Evolutionary conservation across 2,329 filamentous ascomycete species (phyloP), one percentile per base, ranked within the genome.

Genomic region (Hypoxylon sp.): DNA sequence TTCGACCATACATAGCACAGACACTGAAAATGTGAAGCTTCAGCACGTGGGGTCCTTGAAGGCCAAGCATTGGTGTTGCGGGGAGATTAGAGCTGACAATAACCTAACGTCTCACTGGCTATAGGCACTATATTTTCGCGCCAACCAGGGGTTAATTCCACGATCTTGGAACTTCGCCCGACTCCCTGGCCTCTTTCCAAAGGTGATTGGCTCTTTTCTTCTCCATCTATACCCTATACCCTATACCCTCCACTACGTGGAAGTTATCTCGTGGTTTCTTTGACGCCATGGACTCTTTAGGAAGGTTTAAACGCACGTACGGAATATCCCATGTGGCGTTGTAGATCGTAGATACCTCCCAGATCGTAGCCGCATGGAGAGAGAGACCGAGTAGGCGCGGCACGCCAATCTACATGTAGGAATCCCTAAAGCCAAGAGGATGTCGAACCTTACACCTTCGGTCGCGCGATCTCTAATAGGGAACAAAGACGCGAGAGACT

Each of bases 1-100:
- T n/a, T n/a, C n/a, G n/a, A n/a, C n/a, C n/a, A n/a, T n/a, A n/a
- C n/a, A n/a, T n/a, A n/a, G n/a, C n/a, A n/a, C n/a, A n/a, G n/a
- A n/a, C n/a, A n/a, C n/a, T n/a, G n/a, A n/a, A n/a, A n/a, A n/a
- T n/a, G n/a, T n/a, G n/a, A n/a, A n/a, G n/a, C n/a, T n/a, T 26
- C 4, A 56, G 56, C 65, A 68, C 65, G 65, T 68, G 65, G 34
- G 46, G 28, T 8, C 17, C 55, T 56, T 34, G 56, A 59, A 44
- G 65, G 62, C 53, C 56, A 65, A 65, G 62, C 46, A 59, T 59
- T 65, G 62, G 59, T 32, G 47, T 50, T 13, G 37, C 32, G 55
- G 30, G 32, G 19, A 13, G 37, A 41, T 43, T 26, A 50, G 22
- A 51, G 59, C 51, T 65, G 54, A 63, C 53, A 56, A 61, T 54